phyloP scores from a whole-genome alignment of 495 filamentous ascomycete species.

The Talaromyces trachyspermus region DNA sequence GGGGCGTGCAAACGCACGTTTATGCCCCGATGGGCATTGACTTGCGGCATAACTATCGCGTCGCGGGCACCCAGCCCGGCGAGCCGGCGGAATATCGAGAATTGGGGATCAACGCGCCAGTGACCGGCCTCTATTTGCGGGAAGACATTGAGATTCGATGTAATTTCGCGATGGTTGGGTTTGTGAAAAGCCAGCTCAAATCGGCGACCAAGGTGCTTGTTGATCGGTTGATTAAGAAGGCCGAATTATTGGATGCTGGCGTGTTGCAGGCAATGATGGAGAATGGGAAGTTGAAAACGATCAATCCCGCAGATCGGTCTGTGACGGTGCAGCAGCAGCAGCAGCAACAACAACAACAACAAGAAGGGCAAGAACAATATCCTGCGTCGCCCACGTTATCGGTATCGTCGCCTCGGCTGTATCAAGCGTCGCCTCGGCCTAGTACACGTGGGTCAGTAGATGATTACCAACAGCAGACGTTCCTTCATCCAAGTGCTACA shows the following conservation, averaged over 20 bases:
- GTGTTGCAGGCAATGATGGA: constrained; percentile 77
- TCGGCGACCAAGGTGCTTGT: constrained; percentile 63
- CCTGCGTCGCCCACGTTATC: neutral
- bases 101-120: constrained; percentile 42
- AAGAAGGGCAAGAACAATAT: constrained; percentile 60
- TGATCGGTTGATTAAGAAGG: constrained; percentile 56
- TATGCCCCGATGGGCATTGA: constrained; percentile 64
- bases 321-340: constrained; percentile 84
- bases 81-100: constrained; percentile 53
- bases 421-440: neutral
- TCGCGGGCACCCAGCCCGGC: constrained; percentile 51
- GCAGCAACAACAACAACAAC: constrained; percentile 49
- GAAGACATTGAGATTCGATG: constrained; percentile 74
- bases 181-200: constrained; percentile 70
- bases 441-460: constrained; percentile 1
- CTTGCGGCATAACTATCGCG: constrained; percentile 62
- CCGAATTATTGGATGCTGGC: constrained; percentile 43
- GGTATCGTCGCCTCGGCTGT: neutral
- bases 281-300: constrained; percentile 92
- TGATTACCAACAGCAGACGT: neutral
- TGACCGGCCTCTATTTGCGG: constrained; percentile 60
- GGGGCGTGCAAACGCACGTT: constrained; percentile 66
- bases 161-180: constrained; percentile 64
- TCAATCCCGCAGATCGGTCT: constrained; percentile 77
- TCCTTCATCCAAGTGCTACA: no score